Evolutionary conservation across 148 eudicot genomes (phyloP).

Genomic region (Cornus florida): DNA sequence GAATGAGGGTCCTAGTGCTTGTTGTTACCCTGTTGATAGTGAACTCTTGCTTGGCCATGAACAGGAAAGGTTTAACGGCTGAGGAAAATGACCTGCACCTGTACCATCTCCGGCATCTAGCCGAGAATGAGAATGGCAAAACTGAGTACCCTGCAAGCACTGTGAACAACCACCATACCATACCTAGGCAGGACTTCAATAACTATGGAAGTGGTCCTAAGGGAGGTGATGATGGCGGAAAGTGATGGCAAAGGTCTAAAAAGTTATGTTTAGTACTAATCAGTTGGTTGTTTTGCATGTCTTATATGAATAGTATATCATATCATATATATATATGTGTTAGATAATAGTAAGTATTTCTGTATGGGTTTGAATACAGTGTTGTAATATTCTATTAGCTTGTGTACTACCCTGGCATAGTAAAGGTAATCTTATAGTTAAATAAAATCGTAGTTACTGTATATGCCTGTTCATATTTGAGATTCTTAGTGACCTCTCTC

Average conservation of each 20-base stretch:
- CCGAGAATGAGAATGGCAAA: neutral
- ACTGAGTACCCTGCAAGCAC: neutral
- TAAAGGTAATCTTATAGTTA: neutral
- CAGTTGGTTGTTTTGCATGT: neutral
- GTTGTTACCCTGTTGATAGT: slow-evolving; percentile 11
- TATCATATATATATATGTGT: neutral
- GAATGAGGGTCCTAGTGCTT: slow-evolving; percentile 15
- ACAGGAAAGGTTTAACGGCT: neutral
- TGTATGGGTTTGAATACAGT: neutral
- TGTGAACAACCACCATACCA: slow-evolving; percentile 22
- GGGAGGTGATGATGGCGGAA: neutral
- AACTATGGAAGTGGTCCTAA: slow-evolving; percentile 6
- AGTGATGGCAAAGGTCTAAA: neutral
- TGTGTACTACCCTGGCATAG: neutral
- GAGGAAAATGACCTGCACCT: neutral
- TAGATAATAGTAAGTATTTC: neutral
- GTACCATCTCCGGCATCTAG: neutral
- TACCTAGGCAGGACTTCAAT: slow-evolving; percentile 23
- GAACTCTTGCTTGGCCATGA: slow-evolving; percentile 5
- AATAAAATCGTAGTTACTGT: too few species aligned
- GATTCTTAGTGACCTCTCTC: too few species aligned
- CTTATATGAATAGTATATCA: neutral
- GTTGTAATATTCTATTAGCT: neutral
- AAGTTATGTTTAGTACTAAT: neutral
- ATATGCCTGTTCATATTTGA: too few species aligned